These are phyloP conservation scores for Aspergillus leporis DNA, from an alignment of 495 filamentous ascomycete species.

Conservation along the genomic window DNA sequence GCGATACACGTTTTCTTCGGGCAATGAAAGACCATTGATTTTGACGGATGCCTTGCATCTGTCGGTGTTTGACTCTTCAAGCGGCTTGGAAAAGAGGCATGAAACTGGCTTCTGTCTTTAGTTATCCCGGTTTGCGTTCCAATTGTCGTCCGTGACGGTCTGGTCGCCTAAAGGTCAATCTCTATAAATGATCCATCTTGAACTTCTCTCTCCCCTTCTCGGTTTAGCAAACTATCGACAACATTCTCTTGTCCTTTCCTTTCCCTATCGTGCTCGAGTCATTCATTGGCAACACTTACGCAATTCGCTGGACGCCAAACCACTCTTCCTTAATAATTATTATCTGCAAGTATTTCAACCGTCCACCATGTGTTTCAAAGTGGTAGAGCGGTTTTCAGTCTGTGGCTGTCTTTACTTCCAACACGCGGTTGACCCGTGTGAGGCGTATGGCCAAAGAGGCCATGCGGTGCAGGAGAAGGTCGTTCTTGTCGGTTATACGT, in stretches of 20 bases:
- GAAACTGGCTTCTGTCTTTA: slow-evolving; percentile 3
- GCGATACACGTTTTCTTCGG: slow-evolving; percentile 9
- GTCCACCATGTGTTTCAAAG: slow-evolving; percentile 66
- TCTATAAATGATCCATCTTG: slow-evolving; percentile 7
- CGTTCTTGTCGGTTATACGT: slow-evolving; percentile 79
- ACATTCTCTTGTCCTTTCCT: background rate
- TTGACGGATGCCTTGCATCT: slow-evolving; percentile 13
- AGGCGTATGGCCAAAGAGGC: slow-evolving; percentile 67
- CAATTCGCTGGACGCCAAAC: slow-evolving; percentile 10
- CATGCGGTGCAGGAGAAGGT: slow-evolving; percentile 72
- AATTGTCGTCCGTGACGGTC: slow-evolving; percentile 1
- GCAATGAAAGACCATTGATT: slow-evolving; percentile 2
- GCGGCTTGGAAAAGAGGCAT: slow-evolving; percentile 4
- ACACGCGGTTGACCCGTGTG: slow-evolving; percentile 75
- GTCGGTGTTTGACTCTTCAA: slow-evolving; percentile 1
- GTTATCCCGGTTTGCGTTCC: background rate
- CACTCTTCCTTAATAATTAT: background rate
- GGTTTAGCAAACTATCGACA: background rate
- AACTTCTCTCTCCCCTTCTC: slow-evolving; percentile 1
- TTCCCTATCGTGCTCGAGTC: slow-evolving; percentile 1
- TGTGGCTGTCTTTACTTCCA: slow-evolving; percentile 81
- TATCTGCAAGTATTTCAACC: background rate
- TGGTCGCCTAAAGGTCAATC: slow-evolving; percentile 9
- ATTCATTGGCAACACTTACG: slow-evolving; percentile 5
- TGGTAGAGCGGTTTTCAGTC: slow-evolving; percentile 74